Evolutionary conservation across 2,329 filamentous ascomycete species (phyloP).

Genomic region (Lecanicillium sp.): DNA sequence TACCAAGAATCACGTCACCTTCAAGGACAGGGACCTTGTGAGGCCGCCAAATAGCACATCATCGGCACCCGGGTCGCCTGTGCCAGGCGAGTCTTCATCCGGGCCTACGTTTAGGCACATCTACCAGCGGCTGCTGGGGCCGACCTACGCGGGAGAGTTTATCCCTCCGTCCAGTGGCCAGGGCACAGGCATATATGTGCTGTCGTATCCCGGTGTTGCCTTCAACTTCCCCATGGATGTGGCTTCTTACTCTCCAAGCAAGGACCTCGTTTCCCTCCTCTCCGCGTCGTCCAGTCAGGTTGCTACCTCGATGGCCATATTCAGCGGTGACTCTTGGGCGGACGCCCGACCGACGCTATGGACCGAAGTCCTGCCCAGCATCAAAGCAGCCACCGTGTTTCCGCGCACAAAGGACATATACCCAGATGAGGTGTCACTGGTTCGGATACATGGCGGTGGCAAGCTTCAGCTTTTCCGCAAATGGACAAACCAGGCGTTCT

Average conservation of each 20-base stretch:
- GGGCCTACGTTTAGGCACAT: constrained; percentile 82
- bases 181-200: constrained; percentile 67
- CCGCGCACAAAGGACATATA: constrained; percentile 68
- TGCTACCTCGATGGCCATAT: constrained; percentile 83
- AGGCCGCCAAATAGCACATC: constrained; percentile 44
- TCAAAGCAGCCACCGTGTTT: constrained; percentile 62
- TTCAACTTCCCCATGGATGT: constrained; percentile 79
- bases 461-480: constrained; percentile 70
- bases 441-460: constrained; percentile 71
- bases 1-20: constrained; percentile 72
- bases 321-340: constrained; percentile 84
- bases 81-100: constrained; percentile 22
- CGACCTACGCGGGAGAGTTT: constrained; percentile 91
- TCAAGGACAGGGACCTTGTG: constrained; percentile 71
- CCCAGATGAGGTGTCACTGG: constrained; percentile 82
- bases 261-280: constrained; percentile 80
- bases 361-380: constrained; percentile 63
- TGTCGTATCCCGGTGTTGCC: constrained; percentile 91
- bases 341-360: constrained; percentile 72
- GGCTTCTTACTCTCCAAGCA: constrained; percentile 64
- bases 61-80: constrained; percentile 21
- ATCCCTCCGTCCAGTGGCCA: constrained; percentile 53
- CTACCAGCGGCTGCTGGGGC: constrained; percentile 88
- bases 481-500: constrained; percentile 57
- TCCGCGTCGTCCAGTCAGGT: constrained; percentile 69